Conservation (phyloP, 1,284 basidiomycete genomes). For the Cryptococcus sp. region DNA sequence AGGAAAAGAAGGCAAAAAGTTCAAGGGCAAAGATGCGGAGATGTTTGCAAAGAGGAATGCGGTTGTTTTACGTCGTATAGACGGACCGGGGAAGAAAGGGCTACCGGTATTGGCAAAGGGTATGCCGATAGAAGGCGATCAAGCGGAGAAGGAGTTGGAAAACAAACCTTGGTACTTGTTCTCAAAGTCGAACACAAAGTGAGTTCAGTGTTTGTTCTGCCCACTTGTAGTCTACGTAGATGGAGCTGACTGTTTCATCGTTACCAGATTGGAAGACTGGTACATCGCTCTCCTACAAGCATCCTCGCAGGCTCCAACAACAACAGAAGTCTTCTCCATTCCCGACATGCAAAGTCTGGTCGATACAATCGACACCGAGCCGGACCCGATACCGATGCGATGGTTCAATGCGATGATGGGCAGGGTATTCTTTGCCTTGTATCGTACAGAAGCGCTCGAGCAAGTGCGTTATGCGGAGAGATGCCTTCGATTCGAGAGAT, state of each 20-base stretch:
- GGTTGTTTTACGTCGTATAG: constrained; percentile 69
- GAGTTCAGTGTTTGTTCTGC: constrained; percentile 12
- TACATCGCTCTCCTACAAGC: constrained; percentile 82
- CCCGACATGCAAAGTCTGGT: constrained; percentile 83
- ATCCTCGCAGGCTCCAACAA: constrained; percentile 58
- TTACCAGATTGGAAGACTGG: constrained; percentile 72
- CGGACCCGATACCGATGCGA: constrained; percentile 92
- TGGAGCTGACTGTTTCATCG: background rate
- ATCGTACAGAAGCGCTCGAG: constrained; percentile 78
- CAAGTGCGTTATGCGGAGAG: constrained; percentile 45
- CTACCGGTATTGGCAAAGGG: constrained; percentile 35
- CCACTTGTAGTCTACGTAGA: background rate
- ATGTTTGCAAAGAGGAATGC: constrained; percentile 85
- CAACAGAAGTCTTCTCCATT: constrained; percentile 63
- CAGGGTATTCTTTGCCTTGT: constrained; percentile 87
- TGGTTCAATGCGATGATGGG: constrained; percentile 96
- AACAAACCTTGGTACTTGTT: constrained; percentile 84
- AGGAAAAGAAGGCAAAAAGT: constrained; percentile 60
- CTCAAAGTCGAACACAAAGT: constrained; percentile 72
- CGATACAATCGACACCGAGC: constrained; percentile 80
- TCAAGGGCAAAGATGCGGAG: constrained; percentile 61
- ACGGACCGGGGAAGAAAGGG: constrained; percentile 30
- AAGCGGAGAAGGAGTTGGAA: constrained; percentile 54
- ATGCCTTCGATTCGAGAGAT: background rate
- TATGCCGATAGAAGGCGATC: constrained; percentile 25